Evolutionary conservation across 352 stramenopile genomes (phyloP), one percentile per base, ranked within the genome.

Genomic region (Phytophthora hibernalis): DNA sequence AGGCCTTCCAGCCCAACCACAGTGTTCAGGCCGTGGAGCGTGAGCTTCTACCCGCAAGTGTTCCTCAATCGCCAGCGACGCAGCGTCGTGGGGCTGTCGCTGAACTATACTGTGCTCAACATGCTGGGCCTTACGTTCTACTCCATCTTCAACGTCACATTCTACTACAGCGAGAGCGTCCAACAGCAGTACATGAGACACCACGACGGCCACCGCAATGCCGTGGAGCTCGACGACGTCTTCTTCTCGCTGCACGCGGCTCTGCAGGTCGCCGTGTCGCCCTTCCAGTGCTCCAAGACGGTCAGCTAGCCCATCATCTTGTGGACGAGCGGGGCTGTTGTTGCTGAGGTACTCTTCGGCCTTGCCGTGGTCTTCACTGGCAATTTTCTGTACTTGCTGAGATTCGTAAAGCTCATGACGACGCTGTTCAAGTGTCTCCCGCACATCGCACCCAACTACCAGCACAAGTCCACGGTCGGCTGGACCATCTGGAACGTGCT

Each of bases 401-500:
- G 92, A 68, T 98, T 94, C 63, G 80, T 98, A 40, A 99, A 99
- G 81, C 82, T 99, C 58, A 78, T 91, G 55, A 93, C 98, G 21
- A 97, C 95, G 49, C 79, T 99, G 31, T 82, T 98, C 67, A 99
- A 99, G 78, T 99, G 98, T 76, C 79, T 98, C 6, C 96, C 97
- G 43, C 97, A 99, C 76, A 97, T 97, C 50, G 76, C 93, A 42
- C 81, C 99, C 45, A 99, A 99, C 79, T 96, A 90, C 70, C 67
- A 89, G 70, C 89, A 96, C 75, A 96, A 98, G 61, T 98, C 92
- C 33, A 99, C 97, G 1, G 73, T 95, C 10, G 97, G 97, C 21
- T 99, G 96, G 96, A 98, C 90, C 37, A 97, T 98, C 63, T 98
- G 92, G 90, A 99, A 99, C 80, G 96, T 99, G 26, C 82, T 99